Evolutionary conservation across 2,329 filamentous ascomycete genomes (phyloP).

Genomic region (Cladosporium sp.): DNA sequence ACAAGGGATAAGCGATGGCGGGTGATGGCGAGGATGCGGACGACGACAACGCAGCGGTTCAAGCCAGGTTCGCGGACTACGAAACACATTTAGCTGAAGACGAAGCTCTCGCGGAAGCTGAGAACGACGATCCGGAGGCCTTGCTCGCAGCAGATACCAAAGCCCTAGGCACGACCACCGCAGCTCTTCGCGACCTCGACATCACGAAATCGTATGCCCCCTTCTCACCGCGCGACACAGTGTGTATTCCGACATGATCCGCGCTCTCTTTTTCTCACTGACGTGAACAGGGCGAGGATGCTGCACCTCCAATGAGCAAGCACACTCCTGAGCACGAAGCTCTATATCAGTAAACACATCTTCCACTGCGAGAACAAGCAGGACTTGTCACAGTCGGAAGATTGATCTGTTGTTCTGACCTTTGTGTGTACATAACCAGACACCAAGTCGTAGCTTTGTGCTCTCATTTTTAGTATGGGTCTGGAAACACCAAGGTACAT

Average conservation of each 20-base stretch:
- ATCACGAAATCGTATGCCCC: not conserved
- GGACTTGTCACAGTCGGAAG: too few species aligned
- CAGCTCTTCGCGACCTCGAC: not conserved
- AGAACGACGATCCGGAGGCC: not conserved
- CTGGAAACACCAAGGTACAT: too few species aligned
- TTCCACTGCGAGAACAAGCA: too few species aligned
- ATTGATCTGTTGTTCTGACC: too few species aligned
- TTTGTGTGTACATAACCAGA: too few species aligned
- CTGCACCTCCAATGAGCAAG: not conserved
- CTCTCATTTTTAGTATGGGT: too few species aligned
- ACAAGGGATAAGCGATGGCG: not conserved
- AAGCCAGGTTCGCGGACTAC: not conserved
- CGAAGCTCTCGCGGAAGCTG: not conserved
- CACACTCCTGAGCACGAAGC: not conserved
- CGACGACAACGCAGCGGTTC: not conserved
- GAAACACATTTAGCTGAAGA: not conserved
- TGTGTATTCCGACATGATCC: not conserved
- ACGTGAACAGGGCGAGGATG: not conserved
- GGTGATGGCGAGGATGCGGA: not conserved
- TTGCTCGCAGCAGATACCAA: constrained; percentile 4
- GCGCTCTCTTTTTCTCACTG: not conserved
- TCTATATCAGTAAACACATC: too few species aligned
- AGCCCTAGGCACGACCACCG: too few species aligned
- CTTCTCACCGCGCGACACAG: not conserved
- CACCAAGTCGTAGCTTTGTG: too few species aligned